These are phyloP conservation scores for Polychaeton citri DNA, from an alignment of 2,329 filamentous ascomycete genomes.

Conservation along the genomic window DNA sequence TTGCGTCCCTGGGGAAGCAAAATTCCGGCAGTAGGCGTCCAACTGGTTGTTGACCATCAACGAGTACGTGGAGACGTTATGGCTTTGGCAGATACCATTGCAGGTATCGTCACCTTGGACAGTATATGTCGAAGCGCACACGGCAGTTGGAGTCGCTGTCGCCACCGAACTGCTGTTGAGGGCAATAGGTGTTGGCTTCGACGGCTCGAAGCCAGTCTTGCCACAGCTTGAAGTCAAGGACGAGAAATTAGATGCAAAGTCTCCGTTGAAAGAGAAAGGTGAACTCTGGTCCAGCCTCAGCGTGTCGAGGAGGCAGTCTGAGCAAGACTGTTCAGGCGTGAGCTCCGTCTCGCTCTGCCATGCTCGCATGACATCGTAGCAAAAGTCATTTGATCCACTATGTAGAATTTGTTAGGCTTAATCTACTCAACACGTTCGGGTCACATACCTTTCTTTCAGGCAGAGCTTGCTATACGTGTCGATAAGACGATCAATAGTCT, in stretches of 20 bases:
- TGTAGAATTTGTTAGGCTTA: too few species aligned
- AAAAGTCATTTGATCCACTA: neutral
- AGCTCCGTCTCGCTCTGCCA: neutral
- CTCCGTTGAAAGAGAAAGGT: neutral
- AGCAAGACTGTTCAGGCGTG: neutral
- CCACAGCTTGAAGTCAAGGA: neutral
- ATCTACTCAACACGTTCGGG: too few species aligned
- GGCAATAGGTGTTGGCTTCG: neutral
- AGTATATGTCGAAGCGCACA: neutral
- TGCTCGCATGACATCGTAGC: neutral
- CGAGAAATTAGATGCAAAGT: neutral
- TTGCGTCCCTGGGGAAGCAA: neutral
- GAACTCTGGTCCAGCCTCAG: neutral
- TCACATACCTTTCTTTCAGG: too few species aligned
- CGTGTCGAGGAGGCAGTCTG: neutral
- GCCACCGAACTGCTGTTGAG: neutral
- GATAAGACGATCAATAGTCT: too few species aligned
- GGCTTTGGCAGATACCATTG: neutral
- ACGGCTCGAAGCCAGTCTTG: neutral
- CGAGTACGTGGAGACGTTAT: neutral
- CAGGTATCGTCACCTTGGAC: neutral
- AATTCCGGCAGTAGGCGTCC: neutral
- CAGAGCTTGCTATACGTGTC: too few species aligned
- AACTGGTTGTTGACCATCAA: neutral
- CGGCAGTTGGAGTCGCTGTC: neutral